Percentiles rank a stretch among this genome's conserved stretches.
Conservation (phyloP, 2,329 filamentous ascomycete genomes). For the Claviceps capensis region DNA sequence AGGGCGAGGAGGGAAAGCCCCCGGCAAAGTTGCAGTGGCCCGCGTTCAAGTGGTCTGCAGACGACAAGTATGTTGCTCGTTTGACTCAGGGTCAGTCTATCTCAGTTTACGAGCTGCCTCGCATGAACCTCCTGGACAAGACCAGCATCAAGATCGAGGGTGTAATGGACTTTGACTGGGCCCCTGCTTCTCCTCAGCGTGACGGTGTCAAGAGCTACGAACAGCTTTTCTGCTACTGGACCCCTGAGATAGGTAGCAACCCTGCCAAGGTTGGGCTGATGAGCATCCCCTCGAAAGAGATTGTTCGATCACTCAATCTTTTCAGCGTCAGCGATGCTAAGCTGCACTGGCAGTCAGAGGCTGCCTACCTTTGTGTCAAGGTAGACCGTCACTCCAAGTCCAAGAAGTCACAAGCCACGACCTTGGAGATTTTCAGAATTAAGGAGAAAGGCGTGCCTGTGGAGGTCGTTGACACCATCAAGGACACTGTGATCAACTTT, state of each 20-base stretch:
- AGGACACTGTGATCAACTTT: slow-evolving; percentile 98
- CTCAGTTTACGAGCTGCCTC: slow-evolving; percentile 77
- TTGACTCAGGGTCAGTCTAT: slow-evolving; percentile 81
- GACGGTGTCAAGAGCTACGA: slow-evolving; percentile 85
- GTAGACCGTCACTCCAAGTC: slow-evolving; percentile 98
- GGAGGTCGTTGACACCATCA: slow-evolving; percentile 93
- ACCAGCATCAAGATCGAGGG: slow-evolving; percentile 91
- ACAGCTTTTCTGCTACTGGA: slow-evolving; percentile 97
- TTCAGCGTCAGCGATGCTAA: slow-evolving; percentile 98
- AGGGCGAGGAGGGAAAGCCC: slow-evolving; percentile 44
- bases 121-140: slow-evolving; percentile 84
- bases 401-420: slow-evolving; percentile 94
- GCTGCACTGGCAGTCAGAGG: slow-evolving; percentile 96
- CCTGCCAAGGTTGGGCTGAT: slow-evolving; percentile 94
- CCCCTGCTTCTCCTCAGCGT: slow-evolving; percentile 66
- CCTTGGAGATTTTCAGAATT: slow-evolving; percentile 95
- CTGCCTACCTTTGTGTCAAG: slow-evolving; percentile 91
- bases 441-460: slow-evolving; percentile 96
- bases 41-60: slow-evolving; percentile 97
- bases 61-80: slow-evolving; percentile 92
- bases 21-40: slow-evolving; percentile 90
- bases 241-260: slow-evolving; percentile 93
- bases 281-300: slow-evolving; percentile 88
- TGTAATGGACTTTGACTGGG: slow-evolving; percentile 97
- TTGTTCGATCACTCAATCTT: slow-evolving; percentile 86